Base-by-base conservation (phyloP, 1,284 basidiomycete genomes). In the Ceratobasidium sp. region DNA sequence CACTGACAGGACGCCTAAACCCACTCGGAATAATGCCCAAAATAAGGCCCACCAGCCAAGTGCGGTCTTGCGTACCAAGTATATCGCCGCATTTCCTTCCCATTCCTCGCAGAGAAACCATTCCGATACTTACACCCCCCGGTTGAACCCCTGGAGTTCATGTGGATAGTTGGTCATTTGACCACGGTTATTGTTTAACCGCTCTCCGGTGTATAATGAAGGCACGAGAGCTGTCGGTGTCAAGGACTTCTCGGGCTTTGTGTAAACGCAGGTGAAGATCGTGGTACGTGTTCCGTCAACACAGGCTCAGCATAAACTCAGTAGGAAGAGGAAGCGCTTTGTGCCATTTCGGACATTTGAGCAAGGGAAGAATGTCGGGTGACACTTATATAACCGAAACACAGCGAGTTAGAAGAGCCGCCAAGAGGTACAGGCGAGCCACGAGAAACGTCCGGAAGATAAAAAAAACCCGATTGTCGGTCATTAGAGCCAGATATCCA, bases 151-250 rank as follows among this genome's bases (percentile, higher is more conserved):
- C 3, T 12, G n/a, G 53, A 23, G 40, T 33, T 23, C 61, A 33
- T 60, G 55, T 75, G 72, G 60, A 23, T n/a, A 28, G 58, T 40
- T 15, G 23, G 58, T 75, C 72, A 75, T 40, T 58, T 56, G 71
- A 46, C 71, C 56, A 44, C 71, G 71, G 58, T 73, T 63, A 73
- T 42, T 63, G 26, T 26, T 63, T 63, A 33, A 63, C 71, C 71
- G 72, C 42, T 44, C 40, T 23, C 60, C 68, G 51, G 23, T 10
- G 28, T 28, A 56, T 12, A 70, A 70, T 56, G 33, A 70, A 70
- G 68, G 68, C 23, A 70, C 53, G 51, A 42, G 28, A 42, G 28
- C 9, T 33, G 23, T 70, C 68, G 68, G 49, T 67, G 44, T 23
- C 12, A 23, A 67, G 66, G 66, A 13, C 46, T 67, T 46, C 51